Evolutionary conservation across 768 basidiomycete species (phyloP).

Genomic region (Phanerodontia chrysosporium): DNA sequence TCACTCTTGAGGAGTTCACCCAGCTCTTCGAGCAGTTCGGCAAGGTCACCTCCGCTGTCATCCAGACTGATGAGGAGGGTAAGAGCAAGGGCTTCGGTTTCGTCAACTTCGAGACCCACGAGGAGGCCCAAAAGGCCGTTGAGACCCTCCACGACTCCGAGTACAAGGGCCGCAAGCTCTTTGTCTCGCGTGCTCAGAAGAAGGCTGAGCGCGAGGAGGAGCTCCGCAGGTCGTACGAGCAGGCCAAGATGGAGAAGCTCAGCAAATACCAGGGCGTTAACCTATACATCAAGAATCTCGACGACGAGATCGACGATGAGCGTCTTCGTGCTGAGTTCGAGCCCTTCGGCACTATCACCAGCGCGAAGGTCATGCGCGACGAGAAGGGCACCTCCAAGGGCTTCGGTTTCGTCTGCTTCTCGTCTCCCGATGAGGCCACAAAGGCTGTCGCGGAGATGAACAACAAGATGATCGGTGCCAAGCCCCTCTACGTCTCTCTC

Average conservation of each 20-base stretch:
- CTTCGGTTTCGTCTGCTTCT: conserved; percentile 99
- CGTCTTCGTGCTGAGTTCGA: conserved; percentile 96
- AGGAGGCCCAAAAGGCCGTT: conserved; percentile 87
- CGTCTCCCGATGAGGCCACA: conserved; percentile 96
- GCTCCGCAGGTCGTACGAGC: conserved; percentile 88
- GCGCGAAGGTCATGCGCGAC: conserved; percentile 99
- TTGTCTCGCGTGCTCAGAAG: conserved; percentile 96
- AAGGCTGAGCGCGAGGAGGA: conserved; percentile 98
- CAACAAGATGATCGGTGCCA: conserved; percentile 99
- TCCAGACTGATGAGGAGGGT: conserved; percentile 82
- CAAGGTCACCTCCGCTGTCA: conserved; percentile 80
- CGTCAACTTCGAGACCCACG: conserved; percentile 93
- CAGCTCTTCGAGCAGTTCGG: conserved; percentile 77
- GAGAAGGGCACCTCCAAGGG: conserved; percentile 92
- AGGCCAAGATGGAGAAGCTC: conserved; percentile 93
- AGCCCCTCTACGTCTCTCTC: conserved; percentile 97
- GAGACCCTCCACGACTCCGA: conserved; percentile 87
- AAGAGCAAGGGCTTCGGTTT: conserved; percentile 98
- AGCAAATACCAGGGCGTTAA: conserved; percentile 99
- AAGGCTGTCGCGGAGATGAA: conserved; percentile 99
- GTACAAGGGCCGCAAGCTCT: conserved; percentile 82
- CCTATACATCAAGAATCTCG: conserved; percentile 99
- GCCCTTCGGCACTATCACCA: conserved; percentile 94
- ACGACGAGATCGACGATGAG: conserved; percentile 97
- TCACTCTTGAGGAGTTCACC: conserved; percentile 82